A percentile compares a stretch with the other conserved stretches of the same genome.
Conservation (phyloP, 2,329 filamentous ascomycete genomes). For the Penicillium sp. region DNA sequence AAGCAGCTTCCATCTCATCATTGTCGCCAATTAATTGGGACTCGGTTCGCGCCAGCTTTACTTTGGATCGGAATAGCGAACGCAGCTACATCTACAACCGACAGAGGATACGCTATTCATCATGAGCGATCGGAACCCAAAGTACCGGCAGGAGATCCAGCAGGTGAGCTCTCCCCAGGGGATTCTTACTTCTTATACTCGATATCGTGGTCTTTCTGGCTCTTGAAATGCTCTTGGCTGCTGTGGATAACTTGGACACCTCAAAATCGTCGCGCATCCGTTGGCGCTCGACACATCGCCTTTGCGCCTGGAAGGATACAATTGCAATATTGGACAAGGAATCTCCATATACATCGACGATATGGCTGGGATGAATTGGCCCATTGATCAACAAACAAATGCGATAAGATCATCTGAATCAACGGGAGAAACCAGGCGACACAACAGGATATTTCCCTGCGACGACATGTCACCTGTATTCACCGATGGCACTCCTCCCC, state of each 20-base stretch:
- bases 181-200: neutral
- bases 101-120: conserved; percentile 29
- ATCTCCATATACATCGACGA: neutral
- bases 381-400: too few species aligned
- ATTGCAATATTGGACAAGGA: neutral
- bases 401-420: too few species aligned
- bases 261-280: neutral
- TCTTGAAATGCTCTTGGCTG: neutral
- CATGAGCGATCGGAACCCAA: conserved; percentile 76
- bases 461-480: neutral
- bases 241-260: neutral
- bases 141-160: conserved; percentile 98
- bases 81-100: neutral
- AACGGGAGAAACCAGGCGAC: too few species aligned
- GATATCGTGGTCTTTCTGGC: neutral
- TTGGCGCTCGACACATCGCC: neutral
- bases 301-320: neutral
- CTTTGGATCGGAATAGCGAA: neutral
- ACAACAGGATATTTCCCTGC: too few species aligned
- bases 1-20: neutral
- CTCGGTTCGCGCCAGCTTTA: neutral
- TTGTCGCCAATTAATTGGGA: neutral
- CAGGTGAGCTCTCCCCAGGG: conserved; percentile 63
- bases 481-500: neutral
- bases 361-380: neutral